A percentile compares a stretch with the other conserved stretches of the same genome.
phyloP scores from a whole-genome alignment of 345 rosid species.

The Litchi chinensis region DNA sequence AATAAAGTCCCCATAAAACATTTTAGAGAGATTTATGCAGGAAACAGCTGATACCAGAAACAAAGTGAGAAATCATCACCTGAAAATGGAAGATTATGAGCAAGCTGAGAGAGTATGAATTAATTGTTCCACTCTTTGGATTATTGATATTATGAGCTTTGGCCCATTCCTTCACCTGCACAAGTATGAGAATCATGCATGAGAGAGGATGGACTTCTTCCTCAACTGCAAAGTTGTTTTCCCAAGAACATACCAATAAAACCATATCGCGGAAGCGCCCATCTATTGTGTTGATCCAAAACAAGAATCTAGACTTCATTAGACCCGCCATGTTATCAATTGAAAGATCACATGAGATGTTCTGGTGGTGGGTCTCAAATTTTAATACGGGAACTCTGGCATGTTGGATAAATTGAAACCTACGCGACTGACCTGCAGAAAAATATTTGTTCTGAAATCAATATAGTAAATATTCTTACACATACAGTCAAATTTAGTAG shows the following conservation, averaged over 20 bases:
- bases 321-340: conserved; percentile 75
- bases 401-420: conserved; percentile 51
- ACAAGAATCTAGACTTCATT: conserved; percentile 74
- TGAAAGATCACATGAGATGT: conserved; percentile 86
- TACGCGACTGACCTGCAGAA: conserved; percentile 54
- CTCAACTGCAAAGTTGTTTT: conserved; percentile 4
- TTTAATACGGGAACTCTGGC: conserved; percentile 92
- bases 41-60: not conserved
- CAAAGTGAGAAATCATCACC: conserved; percentile 38
- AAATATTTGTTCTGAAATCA: conserved; percentile 1
- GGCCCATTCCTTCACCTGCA: conserved; percentile 98
- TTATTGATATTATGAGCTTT: conserved; percentile 77
- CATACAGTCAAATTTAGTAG: conserved; percentile 5
- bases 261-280: conserved; percentile 82
- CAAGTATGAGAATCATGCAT: conserved; percentile 1
- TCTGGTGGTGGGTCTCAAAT: conserved; percentile 44
- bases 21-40: not conserved
- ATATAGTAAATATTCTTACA: conserved; percentile 10
- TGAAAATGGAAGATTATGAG: conserved; percentile 94
- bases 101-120: conserved; percentile 82
- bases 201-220: conserved; percentile 9
- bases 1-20: not conserved
- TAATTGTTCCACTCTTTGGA: conserved; percentile 67
- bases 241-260: conserved; percentile 54
- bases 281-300: conserved; percentile 83